Evolutionary conservation across 257 asterid genomes (phyloP), one percentile per base, ranked within the genome.

Genomic region (Fraxinus excelsior): DNA sequence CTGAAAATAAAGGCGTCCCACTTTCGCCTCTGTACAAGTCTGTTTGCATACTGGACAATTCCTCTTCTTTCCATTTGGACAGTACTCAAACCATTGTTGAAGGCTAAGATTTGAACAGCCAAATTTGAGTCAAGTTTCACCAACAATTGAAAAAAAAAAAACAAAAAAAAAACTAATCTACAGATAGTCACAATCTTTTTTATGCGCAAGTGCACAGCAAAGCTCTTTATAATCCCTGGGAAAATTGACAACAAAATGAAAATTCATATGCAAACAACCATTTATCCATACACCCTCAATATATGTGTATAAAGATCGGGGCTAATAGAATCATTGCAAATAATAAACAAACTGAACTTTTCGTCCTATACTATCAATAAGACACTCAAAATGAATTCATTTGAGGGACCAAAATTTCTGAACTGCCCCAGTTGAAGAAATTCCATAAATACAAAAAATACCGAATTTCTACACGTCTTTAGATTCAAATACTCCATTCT

Each of bases 61-160:
- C 90, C 86, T 90, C 90, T 92, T 93, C 97, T 90, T 96, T 81
- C 84, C 80, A 51, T 88, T 90, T 53, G 91, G 91, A 75, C 99
- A 93, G 84, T 92, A 96, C 90, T 96, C 99, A 32, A 96, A 91
- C 98, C 98, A 96, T 80, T 96, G 98, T 62, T 93, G 98, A 76
- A 96, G 90, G 84, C 98, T 96, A 77, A 11, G 49, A 31, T 73
- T 71, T 74, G 74, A 82, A 71, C 29, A 71, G 38, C 68, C 23
- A 26, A 16, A 74, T n/a, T n/a, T 31, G 53, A 72, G 70, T 76
- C 67, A 82, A 13, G 25, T 32, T 60, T 69, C 71, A 75, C 40
- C 26, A 66, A 8, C 25, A 32, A 23, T 18, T 40, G 31, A 62
- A 76, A 51, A 38, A 64, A 49, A 34, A 58, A 38, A 70, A 14